Evolutionary conservation across 306 rosid genomes (phyloP).

Genomic region (Adenanthera pavonina): DNA sequence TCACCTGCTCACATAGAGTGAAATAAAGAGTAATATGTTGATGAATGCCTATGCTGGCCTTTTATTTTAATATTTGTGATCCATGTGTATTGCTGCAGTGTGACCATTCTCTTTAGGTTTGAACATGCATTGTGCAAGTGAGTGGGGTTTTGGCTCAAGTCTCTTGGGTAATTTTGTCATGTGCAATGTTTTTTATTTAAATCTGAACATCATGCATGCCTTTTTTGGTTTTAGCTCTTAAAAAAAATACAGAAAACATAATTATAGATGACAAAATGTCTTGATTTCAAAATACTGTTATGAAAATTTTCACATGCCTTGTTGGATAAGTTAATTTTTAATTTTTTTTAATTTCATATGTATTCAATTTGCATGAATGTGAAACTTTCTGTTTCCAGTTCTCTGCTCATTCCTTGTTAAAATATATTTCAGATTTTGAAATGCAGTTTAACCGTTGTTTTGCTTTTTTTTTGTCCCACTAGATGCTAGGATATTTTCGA

Average conservation of each 20-base stretch:
- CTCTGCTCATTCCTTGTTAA: slow-evolving; percentile 2
- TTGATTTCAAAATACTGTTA: not conserved
- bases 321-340: not conserved
- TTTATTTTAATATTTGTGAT: not conserved
- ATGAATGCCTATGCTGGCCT: not conserved
- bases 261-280: not conserved
- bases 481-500: slow-evolving; percentile 92
- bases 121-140: not conserved
- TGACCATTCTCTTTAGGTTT: not conserved
- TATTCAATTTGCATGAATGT: slow-evolving; percentile 8
- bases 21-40: not conserved
- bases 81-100: not conserved
- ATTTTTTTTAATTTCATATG: not conserved
- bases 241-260: slow-evolving; percentile 3
- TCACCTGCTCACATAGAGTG: not conserved
- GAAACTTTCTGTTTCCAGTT: not conserved
- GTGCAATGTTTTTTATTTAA: slow-evolving; percentile 27
- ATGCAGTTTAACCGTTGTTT: slow-evolving; percentile 29
- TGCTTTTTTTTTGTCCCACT: slow-evolving; percentile 37
- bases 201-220: slow-evolving; percentile 12
- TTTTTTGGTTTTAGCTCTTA: slow-evolving; percentile 13
- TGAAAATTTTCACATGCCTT: not conserved
- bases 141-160: not conserved
- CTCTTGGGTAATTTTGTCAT: slow-evolving; percentile 32
- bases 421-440: slow-evolving; percentile 26